Percentiles rank a stretch among this genome's conserved stretches.
Conservation (phyloP, 1,139 yeast species). For the Candida sanyaensis region DNA sequence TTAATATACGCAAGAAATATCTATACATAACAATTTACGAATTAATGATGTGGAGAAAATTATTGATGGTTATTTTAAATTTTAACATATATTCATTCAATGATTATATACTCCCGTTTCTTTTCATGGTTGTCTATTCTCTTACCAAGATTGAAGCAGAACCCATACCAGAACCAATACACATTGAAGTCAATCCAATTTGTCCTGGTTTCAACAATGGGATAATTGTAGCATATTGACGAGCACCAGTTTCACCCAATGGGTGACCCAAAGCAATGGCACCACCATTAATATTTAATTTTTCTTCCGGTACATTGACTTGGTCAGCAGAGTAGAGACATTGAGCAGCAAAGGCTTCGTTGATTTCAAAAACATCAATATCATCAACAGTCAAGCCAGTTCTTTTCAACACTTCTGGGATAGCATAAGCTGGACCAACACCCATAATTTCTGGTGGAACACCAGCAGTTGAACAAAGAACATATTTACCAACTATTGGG, state of each 20-base stretch:
- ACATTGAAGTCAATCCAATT: conserved; percentile 92
- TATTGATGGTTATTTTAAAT: not conserved
- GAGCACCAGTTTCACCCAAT: conserved; percentile 92
- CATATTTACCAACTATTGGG: conserved; percentile 70
- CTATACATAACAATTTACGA: not conserved
- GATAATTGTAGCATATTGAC: conserved; percentile 87
- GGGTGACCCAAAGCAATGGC: conserved; percentile 98
- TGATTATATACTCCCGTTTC: not conserved
- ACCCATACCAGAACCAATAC: conserved; percentile 98
- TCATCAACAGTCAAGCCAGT: conserved; percentile 66
- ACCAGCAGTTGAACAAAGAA: conserved; percentile 77
- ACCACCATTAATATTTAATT: conserved; percentile 91
- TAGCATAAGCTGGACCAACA: conserved; percentile 92
- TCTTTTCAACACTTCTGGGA: conserved; percentile 74
- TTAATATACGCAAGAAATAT: no score
- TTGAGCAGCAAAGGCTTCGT: conserved; percentile 97
- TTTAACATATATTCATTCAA: conserved; percentile 1
- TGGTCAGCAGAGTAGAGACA: conserved; percentile 73
- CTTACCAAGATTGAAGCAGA: conserved; percentile 85
- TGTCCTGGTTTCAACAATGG: conserved; percentile 79
- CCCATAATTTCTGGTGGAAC: conserved; percentile 99
- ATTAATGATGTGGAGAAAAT: no score
- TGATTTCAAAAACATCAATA: conserved; percentile 77
- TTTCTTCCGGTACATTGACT: conserved; percentile 64
- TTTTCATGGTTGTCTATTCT: conserved; percentile 44